Evolutionary conservation across 192 early-diverging fungal genomes (phyloP).

Genomic region (Coemansia javaensis): DNA sequence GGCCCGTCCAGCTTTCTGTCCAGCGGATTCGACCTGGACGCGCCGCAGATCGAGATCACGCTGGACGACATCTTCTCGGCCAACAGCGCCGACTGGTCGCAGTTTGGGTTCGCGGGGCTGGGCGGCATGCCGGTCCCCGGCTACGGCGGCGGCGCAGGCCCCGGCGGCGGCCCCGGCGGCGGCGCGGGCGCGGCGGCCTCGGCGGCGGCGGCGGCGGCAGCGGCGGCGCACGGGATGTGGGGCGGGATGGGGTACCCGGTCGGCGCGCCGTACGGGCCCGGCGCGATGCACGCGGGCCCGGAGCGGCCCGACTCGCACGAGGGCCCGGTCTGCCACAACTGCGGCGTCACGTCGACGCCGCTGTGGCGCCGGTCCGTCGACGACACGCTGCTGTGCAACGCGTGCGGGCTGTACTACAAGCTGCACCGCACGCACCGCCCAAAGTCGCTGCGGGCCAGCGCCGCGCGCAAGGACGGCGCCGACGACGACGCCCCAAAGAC

Average conservation of each 20-base stretch:
- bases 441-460: slow-evolving; percentile 73
- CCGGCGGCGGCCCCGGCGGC: neutral
- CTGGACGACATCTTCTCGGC: slow-evolving; percentile 52
- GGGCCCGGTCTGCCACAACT: slow-evolving; percentile 62
- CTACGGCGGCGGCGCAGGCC: slow-evolving; percentile 17
- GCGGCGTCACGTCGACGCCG: slow-evolving; percentile 79
- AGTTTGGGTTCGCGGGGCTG: slow-evolving; percentile 41
- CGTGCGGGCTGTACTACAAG: slow-evolving; percentile 94
- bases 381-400: slow-evolving; percentile 90
- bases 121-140: slow-evolving; percentile 36
- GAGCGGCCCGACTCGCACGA: slow-evolving; percentile 32
- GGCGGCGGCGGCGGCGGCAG: slow-evolving; percentile 3
- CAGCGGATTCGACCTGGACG: slow-evolving; percentile 46
- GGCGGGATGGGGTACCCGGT: slow-evolving; percentile 28
- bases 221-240: slow-evolving; percentile 24
- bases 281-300: slow-evolving; percentile 7
- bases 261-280: slow-evolving; percentile 26
- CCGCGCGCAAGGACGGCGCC: slow-evolving; percentile 53
- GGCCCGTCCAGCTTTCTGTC: slow-evolving; percentile 49
- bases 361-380: slow-evolving; percentile 87
- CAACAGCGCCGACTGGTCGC: slow-evolving; percentile 41
- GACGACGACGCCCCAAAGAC: slow-evolving; percentile 41
- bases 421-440: slow-evolving; percentile 86
- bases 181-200: slow-evolving; percentile 4
- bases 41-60: slow-evolving; percentile 52